Percentiles rank a stretch among this genome's conserved stretches.
Conservation (phyloP, 2,329 filamentous ascomycete genomes). For the Fonsecaea nubica region DNA sequence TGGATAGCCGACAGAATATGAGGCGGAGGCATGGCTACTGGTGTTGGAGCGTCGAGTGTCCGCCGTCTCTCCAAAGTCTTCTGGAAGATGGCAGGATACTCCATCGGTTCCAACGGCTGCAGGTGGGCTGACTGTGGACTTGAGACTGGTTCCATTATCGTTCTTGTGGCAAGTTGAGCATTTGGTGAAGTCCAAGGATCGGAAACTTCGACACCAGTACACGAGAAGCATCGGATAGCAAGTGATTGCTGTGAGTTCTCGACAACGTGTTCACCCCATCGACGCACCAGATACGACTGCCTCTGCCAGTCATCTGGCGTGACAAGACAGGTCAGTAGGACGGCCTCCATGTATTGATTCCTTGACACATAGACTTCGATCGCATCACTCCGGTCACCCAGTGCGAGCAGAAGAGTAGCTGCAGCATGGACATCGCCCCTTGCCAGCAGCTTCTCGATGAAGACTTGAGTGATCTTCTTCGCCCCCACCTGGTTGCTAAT, state of each 20-base stretch:
- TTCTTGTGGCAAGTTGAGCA: conserved; percentile 61
- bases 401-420: conserved; percentile 87
- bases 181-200: conserved; percentile 89
- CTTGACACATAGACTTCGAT: conserved; percentile 96
- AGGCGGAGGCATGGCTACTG: conserved; percentile 51
- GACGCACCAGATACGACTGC: conserved; percentile 83
- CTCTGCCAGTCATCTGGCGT: conserved; percentile 89
- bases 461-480: conserved; percentile 87
- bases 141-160: conserved; percentile 18
- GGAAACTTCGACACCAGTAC: conserved; percentile 81
- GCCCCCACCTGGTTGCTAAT: conserved; percentile 80
- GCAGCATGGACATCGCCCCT: conserved; percentile 90
- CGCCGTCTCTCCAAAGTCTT: conserved; percentile 37
- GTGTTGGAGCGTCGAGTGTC: conserved; percentile 59
- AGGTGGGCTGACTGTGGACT: conserved; percentile 50
- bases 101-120: conserved; percentile 51
- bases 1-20: conserved; percentile 28
- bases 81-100: conserved; percentile 35
- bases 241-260: conserved; percentile 86
- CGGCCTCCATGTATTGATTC: conserved; percentile 88
- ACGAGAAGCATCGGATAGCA: conserved; percentile 91
- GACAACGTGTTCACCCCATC: conserved; percentile 94
- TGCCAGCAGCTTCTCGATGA: conserved; percentile 87
- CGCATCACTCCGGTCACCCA: conserved; percentile 91
- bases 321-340: conserved; percentile 82